These are phyloP conservation scores for Acacia pycnantha DNA, from an alignment of 331 rosid genomes.

Conservation along the genomic window DNA sequence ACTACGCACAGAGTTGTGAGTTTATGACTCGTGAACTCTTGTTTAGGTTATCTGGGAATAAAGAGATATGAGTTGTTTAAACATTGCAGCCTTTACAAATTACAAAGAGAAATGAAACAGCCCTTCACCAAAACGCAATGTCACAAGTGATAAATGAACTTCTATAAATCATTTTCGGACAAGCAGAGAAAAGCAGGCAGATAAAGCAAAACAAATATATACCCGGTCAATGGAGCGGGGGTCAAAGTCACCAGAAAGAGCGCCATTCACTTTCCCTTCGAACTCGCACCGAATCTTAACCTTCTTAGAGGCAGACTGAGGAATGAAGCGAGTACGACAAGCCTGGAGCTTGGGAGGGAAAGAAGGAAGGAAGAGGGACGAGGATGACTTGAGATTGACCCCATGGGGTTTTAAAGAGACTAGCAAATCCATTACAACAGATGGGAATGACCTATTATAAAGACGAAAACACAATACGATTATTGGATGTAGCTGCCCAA, in stretches of 20 bases:
- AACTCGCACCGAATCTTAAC: slow-evolving; percentile 63
- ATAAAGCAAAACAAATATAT: background rate
- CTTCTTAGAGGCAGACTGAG: slow-evolving; percentile 32
- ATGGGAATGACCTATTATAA: background rate
- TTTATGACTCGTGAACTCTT: background rate
- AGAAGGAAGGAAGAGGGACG: slow-evolving; percentile 28
- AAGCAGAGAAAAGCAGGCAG: slow-evolving; percentile 10
- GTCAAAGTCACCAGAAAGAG: slow-evolving; percentile 71
- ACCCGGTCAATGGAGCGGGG: slow-evolving; percentile 83
- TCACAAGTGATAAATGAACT: slow-evolving; percentile 6
- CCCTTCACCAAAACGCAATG: slow-evolving; percentile 9
- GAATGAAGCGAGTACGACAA: slow-evolving; percentile 23
- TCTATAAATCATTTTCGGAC: background rate
- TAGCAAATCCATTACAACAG: slow-evolving; percentile 39
- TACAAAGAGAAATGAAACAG: background rate
- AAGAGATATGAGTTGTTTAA: background rate
- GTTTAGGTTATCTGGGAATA: background rate
- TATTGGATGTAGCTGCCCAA: background rate
- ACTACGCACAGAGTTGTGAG: background rate
- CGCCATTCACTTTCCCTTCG: slow-evolving; percentile 68
- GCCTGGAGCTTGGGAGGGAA: slow-evolving; percentile 27
- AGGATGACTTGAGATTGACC: slow-evolving; percentile 19
- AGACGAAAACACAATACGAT: background rate
- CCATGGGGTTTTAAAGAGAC: slow-evolving; percentile 36
- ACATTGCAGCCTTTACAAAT: background rate